Evolutionary conservation across 2,329 filamentous ascomycete species (phyloP).

Genomic region (Alternaria gaisen): DNA sequence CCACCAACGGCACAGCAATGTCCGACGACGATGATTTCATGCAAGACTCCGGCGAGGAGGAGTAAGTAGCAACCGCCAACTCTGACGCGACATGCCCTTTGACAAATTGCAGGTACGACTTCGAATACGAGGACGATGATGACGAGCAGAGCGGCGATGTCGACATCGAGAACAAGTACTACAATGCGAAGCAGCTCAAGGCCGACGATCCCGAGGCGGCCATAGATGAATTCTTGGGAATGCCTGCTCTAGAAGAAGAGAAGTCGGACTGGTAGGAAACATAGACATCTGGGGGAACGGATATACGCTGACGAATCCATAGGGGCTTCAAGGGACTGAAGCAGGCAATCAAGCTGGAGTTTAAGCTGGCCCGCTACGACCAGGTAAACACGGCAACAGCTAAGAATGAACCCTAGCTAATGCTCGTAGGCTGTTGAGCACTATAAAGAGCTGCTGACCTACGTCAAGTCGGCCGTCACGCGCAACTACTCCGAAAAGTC

Average conservation of each 20-base stretch:
- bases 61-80: conserved; percentile 61
- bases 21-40: conserved; percentile 91
- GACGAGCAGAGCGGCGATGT: conserved; percentile 88
- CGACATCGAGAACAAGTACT: conserved; percentile 99
- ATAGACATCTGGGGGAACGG: conserved; percentile 2
- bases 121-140: conserved; percentile 95
- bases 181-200: conserved; percentile 98
- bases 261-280: conserved; percentile 84
- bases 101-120: conserved; percentile 76
- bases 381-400: conserved; percentile 63
- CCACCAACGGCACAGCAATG: conserved; percentile 61
- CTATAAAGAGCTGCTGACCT: conserved; percentile 93
- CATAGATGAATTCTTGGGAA: conserved; percentile 88
- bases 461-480: conserved; percentile 95
- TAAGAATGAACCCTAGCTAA: conserved; percentile 28
- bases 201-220: conserved; percentile 84
- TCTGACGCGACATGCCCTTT: conserved; percentile 9
- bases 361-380: conserved; percentile 87
- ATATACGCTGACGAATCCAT: conserved; percentile 24
- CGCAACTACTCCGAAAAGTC: conserved; percentile 99
- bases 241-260: conserved; percentile 83
- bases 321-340: conserved; percentile 96
- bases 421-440: conserved; percentile 79
- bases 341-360: conserved; percentile 97
- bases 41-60: conserved; percentile 88